Conservation (phyloP, 2,329 filamentous ascomycete genomes). For the Sphaceloma murrayae region DNA sequence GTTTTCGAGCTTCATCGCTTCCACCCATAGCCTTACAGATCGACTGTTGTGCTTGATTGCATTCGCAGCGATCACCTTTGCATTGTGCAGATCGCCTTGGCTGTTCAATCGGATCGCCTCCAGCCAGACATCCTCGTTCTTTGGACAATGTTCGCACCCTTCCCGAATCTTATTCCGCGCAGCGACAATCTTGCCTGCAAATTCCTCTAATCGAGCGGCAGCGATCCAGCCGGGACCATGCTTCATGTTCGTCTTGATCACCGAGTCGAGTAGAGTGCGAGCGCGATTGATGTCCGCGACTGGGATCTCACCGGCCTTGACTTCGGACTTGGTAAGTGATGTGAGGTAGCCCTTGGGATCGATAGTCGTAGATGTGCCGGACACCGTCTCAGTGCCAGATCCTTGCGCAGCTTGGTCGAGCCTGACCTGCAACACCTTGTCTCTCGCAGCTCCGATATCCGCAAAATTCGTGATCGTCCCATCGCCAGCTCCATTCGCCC, state of each 20-base stretch:
- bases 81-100: constrained; percentile 65
- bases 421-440: constrained; percentile 91
- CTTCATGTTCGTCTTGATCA: constrained; percentile 92
- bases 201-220: constrained; percentile 80
- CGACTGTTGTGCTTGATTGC: constrained; percentile 86
- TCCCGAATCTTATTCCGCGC: constrained; percentile 80
- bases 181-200: constrained; percentile 82
- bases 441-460: constrained; percentile 88
- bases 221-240: constrained; percentile 96
- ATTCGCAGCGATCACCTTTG: constrained; percentile 87
- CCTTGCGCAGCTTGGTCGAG: constrained; percentile 77
- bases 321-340: constrained; percentile 70
- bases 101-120: constrained; percentile 84
- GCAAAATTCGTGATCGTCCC: constrained; percentile 98
- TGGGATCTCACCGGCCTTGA: constrained; percentile 69
- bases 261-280: constrained; percentile 83
- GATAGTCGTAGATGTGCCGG: constrained; percentile 79
- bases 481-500: constrained; percentile 44
- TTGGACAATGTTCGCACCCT: constrained; percentile 83
- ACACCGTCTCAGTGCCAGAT: constrained; percentile 56
- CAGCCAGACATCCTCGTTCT: constrained; percentile 90
- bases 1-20: constrained; percentile 85
- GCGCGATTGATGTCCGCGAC: constrained; percentile 95
- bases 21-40: constrained; percentile 85
- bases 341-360: constrained; percentile 95